A percentile compares a stretch with the other conserved stretches of the same genome.
These are phyloP conservation scores for Hymenotorrendiella dingleyae DNA, from an alignment of 2,329 filamentous ascomycete genomes.

Conservation along the genomic window DNA sequence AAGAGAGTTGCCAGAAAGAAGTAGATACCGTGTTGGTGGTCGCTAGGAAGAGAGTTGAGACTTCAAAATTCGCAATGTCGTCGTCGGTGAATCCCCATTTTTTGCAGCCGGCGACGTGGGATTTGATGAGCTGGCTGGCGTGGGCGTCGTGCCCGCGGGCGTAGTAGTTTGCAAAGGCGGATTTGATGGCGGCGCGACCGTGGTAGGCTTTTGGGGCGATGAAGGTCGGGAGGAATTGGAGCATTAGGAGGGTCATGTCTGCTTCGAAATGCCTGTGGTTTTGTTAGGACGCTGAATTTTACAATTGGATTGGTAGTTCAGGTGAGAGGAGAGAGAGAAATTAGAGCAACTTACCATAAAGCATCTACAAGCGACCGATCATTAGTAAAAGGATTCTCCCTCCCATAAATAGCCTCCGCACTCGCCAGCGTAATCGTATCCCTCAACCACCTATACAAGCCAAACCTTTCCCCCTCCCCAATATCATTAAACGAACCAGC, in stretches of 20 bases:
- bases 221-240: conserved; percentile 31
- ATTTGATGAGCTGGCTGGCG: conserved; percentile 24
- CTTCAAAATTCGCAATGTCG: conserved; percentile 32
- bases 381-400: conserved; percentile 36
- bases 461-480: conserved; percentile 26
- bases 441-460: conserved; percentile 37
- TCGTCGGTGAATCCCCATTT: conserved; percentile 27
- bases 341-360: conserved; percentile 29
- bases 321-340: not conserved
- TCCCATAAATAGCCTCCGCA: conserved; percentile 39
- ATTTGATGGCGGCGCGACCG: conserved; percentile 34
- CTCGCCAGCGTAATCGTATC: conserved; percentile 36
- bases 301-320: not conserved
- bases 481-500: conserved; percentile 29
- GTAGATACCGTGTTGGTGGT: conserved; percentile 36
- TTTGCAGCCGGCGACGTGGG: conserved; percentile 26
- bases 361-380: conserved; percentile 33
- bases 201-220: conserved; percentile 30
- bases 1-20: conserved; percentile 34
- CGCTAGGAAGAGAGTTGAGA: conserved; percentile 29
- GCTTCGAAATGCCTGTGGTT: conserved; percentile 28
- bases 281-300: conserved; percentile 1
- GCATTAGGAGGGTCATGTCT: conserved; percentile 27
- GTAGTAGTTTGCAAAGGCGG: conserved; percentile 30
- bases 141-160: conserved; percentile 24